These are phyloP conservation scores for Cenococcum geophilum DNA, from an alignment of 495 filamentous ascomycete species.

Conservation along the genomic window DNA sequence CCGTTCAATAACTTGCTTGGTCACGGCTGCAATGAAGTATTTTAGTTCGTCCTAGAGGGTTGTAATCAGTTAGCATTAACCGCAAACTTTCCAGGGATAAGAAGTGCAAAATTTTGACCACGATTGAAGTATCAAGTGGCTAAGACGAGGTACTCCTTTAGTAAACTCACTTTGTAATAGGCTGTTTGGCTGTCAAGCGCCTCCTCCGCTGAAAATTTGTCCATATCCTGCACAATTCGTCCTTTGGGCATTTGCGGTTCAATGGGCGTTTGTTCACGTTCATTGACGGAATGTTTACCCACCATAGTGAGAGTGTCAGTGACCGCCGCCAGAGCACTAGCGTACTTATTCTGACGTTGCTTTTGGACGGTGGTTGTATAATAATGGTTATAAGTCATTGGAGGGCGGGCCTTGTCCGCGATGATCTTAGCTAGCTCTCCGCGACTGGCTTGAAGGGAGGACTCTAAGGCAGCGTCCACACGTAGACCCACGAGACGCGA, in stretches of 20 bases:
- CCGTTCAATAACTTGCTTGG: slow-evolving; percentile 38
- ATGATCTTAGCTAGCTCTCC: slow-evolving; percentile 29
- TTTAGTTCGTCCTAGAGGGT: slow-evolving; percentile 30
- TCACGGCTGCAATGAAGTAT: slow-evolving; percentile 33
- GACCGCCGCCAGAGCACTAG: slow-evolving; percentile 2
- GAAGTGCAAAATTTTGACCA: too few species aligned
- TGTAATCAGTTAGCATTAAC: not conserved
- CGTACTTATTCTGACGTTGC: slow-evolving; percentile 17
- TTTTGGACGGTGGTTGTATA: slow-evolving; percentile 28
- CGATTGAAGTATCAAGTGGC: not conserved
- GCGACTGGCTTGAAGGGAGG: not conserved
- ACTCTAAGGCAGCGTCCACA: slow-evolving; percentile 16
- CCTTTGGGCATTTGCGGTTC: not conserved
- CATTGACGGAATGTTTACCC: not conserved
- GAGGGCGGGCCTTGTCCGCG: slow-evolving; percentile 18
- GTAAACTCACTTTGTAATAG: slow-evolving; percentile 23
- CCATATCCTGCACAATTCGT: slow-evolving; percentile 27
- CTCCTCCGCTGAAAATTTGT: slow-evolving; percentile 25
- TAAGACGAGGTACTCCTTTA: not conserved
- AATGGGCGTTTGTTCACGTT: not conserved
- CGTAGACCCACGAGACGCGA: slow-evolving; percentile 8
- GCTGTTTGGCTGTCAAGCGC: slow-evolving; percentile 25
- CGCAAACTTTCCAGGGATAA: too few species aligned
- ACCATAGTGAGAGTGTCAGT: slow-evolving; percentile 3
- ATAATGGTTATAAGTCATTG: slow-evolving; percentile 36